Conservation (phyloP, 2,329 filamentous ascomycete species). For the Fusarium pseudonygamai region DNA sequence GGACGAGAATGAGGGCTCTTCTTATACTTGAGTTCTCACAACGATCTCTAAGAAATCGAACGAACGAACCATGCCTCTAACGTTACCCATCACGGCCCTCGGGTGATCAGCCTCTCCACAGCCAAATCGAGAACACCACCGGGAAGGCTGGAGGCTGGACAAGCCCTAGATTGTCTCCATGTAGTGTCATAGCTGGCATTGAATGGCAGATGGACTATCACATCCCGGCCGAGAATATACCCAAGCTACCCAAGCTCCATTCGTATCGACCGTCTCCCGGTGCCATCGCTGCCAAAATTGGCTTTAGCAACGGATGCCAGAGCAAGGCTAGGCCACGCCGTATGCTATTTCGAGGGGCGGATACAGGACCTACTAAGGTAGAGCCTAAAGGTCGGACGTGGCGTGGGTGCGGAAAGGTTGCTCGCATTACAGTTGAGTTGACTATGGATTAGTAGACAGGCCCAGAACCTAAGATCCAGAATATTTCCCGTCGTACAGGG, state of each 20-base stretch:
- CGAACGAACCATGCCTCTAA: conserved; percentile 28
- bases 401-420: not conserved
- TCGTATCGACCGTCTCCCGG: not conserved
- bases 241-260: not conserved
- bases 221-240: not conserved
- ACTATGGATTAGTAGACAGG: not conserved
- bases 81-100: conserved; percentile 28
- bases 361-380: conserved; percentile 1
- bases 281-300: not conserved
- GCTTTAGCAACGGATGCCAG: not conserved
- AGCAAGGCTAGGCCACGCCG: conserved; percentile 21
- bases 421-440: not conserved
- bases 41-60: conserved; percentile 24
- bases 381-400: not conserved
- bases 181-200: conserved; percentile 25
- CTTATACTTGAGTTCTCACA: conserved; percentile 33
- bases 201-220: not conserved
- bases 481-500: conserved; percentile 24
- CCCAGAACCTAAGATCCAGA: conserved; percentile 30
- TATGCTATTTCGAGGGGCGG: conserved; percentile 33
- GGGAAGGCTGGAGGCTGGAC: conserved; percentile 30
- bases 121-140: conserved; percentile 10
- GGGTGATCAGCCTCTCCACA: conserved; percentile 33
- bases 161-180: conserved; percentile 9
- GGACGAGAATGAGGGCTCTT: conserved; percentile 17